Percentiles rank a stretch among this genome's conserved stretches.
Evolutionary conservation across 345 rosid species (phyloP).

Genomic region (Citrus unshiu): DNA sequence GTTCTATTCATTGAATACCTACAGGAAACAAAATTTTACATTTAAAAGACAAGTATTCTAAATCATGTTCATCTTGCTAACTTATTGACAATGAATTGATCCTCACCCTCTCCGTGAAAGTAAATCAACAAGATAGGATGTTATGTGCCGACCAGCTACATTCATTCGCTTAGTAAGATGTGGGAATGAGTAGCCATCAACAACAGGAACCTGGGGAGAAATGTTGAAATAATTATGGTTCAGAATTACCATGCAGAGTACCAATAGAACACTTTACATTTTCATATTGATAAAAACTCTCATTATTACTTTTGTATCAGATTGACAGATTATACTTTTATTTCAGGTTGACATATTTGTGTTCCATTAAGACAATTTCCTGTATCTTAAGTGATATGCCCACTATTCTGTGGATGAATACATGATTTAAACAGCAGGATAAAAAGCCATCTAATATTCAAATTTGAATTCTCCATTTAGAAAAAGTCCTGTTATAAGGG

Average conservation of each 20-base stretch:
- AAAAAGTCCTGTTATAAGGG: not conserved
- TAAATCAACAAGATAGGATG: conserved; percentile 92
- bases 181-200: conserved; percentile 97
- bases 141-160: conserved; percentile 97
- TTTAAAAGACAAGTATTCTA: not conserved
- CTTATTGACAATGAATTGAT: not conserved
- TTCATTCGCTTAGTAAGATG: conserved; percentile 99
- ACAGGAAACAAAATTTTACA: conserved; percentile 18
- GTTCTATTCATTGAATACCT: conserved; percentile 91
- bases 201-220: conserved; percentile 84
- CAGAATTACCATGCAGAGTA: conserved; percentile 6
- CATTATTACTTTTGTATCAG: not conserved
- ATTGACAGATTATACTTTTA: not conserved
- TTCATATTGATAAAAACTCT: not conserved
- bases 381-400: not conserved
- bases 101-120: conserved; percentile 95
- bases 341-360: not conserved
- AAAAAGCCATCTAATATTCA: not conserved
- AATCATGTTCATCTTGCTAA: conserved; percentile 10
- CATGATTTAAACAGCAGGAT: not conserved
- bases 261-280: not conserved
- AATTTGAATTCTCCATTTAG: not conserved
- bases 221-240: conserved; percentile 19
- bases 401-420: not conserved
- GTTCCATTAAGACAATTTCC: not conserved